Evolutionary conservation across 2,329 filamentous ascomycete genomes (phyloP).

Genomic region (Pseudohalonectria lignicola): DNA sequence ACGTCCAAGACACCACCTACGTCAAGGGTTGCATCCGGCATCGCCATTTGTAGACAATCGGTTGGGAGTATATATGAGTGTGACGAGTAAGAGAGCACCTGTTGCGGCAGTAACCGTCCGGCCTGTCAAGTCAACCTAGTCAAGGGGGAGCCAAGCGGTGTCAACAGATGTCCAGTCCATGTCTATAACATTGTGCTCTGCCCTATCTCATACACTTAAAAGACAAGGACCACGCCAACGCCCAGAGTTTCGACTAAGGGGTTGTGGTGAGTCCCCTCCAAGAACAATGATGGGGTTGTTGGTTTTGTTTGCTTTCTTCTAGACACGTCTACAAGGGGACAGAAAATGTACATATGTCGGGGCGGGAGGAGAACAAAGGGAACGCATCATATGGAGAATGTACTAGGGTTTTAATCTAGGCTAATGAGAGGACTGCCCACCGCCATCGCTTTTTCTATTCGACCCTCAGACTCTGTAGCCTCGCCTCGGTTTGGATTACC

Average conservation of each 20-base stretch:
- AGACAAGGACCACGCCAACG: neutral
- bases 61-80: no score
- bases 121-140: no score
- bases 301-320: no score
- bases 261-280: neutral
- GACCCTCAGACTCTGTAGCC: slow-evolving; percentile 76
- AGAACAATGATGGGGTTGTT: no score
- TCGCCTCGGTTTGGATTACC: slow-evolving; percentile 84
- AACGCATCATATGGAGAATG: no score
- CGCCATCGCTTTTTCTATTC: slow-evolving; percentile 38
- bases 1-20: no score
- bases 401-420: neutral
- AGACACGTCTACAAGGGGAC: neutral
- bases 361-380: neutral
- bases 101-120: no score
- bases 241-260: neutral
- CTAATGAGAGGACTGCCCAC: neutral
- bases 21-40: no score
- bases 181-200: no score
- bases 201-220: neutral
- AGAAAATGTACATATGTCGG: neutral
- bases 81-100: no score
- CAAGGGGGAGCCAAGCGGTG: neutral
- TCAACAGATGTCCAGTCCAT: neutral
- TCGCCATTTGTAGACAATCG: no score